Base-by-base conservation (phyloP, 257 asterid species). In the Fraxinus excelsior region DNA sequence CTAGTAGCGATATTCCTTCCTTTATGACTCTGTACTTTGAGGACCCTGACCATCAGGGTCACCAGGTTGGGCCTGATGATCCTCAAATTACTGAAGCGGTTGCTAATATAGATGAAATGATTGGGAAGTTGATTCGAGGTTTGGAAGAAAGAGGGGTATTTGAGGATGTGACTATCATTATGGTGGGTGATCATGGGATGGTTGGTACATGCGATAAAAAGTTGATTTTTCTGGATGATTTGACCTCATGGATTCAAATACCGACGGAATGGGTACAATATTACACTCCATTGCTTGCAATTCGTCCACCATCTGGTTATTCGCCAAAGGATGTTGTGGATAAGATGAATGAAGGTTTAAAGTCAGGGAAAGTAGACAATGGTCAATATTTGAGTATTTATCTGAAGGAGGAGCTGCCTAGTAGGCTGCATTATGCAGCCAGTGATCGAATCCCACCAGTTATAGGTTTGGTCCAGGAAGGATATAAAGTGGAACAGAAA, bases 131-230 rank as follows among this genome's bases (percentile, higher is more conserved):
- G 90, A 88, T 89, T 79, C 21, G 21, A 31, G 97, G 97, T 25
- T 81, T 89, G 77, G 93, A 91, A 71, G 68, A 79, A 72, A 80
- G 91, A 34, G 93, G 94, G 68, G 13, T 89, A 62, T 91, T 89
- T 76, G 90, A 91, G 83, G 94, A 89, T 84, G 91, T 86, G 21
- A 86, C 32, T 64, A 66, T 89, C 2, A 88, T 91, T 9, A 32
- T 89, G 93, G 38, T 91, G 51, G 96, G 96, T 18, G 96, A 91
- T 87, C 96, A 89, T 78, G 96, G 94, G 2, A 91, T 91, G 96
- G 94, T 86, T 13, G 96, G 94, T 40, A 91, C 93, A 1, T 91
- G 96, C 62, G 96, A 91, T 72, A 85, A 84, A 72, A 91, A 88
- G 81, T 67, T 89, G 73, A 89, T 89, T 25, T 84, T 84, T 80